Evolutionary conservation across 2,329 filamentous ascomycete species (phyloP).

Genomic region (Hysterium pulicare): DNA sequence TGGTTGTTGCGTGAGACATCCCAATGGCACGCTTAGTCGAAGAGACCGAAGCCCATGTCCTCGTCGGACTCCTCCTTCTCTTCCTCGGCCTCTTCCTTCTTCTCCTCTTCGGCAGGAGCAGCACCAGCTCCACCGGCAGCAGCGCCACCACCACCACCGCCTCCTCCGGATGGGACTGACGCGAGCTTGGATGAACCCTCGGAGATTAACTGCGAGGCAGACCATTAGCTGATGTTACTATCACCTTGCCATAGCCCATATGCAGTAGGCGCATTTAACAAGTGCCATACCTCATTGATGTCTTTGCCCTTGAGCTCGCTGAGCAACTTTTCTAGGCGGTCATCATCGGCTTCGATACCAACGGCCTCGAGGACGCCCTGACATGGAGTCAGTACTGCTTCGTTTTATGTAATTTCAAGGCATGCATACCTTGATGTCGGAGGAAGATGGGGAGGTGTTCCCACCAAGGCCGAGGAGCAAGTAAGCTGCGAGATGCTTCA

Average conservation of each 20-base stretch:
- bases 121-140: slow-evolving; percentile 63
- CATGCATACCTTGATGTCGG: slow-evolving; percentile 59
- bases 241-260: too few species aligned
- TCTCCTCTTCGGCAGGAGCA: slow-evolving; percentile 48
- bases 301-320: slow-evolving; percentile 87
- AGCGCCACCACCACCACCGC: slow-evolving; percentile 65
- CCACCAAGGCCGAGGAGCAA: slow-evolving; percentile 93
- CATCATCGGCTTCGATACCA: slow-evolving; percentile 62
- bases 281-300: slow-evolving; percentile 76
- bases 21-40: slow-evolving; percentile 52
- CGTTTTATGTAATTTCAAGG: not conserved
- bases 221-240: not conserved
- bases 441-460: slow-evolving; percentile 82
- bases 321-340: slow-evolving; percentile 82
- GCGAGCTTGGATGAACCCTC: slow-evolving; percentile 91
- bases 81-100: slow-evolving; percentile 63
- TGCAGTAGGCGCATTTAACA: too few species aligned
- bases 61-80: slow-evolving; percentile 76
- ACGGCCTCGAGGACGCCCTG: slow-evolving; percentile 87
- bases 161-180: slow-evolving; percentile 91
- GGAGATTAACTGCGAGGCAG: slow-evolving; percentile 69
- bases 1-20: slow-evolving; percentile 21
- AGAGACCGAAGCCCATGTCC: slow-evolving; percentile 73
- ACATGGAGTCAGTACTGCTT: slow-evolving; percentile 8
- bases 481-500: slow-evolving; percentile 99